Conservation (phyloP, 78 protist species). For the Dictyostelium intermedium region DNA sequence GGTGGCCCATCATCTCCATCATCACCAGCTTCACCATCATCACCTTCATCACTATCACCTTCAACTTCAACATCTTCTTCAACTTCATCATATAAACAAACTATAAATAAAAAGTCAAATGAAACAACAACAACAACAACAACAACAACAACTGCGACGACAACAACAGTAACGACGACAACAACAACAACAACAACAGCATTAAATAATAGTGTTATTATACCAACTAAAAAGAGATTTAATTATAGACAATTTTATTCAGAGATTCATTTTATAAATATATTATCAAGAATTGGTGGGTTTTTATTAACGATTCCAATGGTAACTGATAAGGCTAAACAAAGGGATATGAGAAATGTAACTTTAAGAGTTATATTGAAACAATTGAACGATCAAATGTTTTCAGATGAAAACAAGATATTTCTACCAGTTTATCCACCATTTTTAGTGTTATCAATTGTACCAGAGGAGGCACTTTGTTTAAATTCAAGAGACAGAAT, state of each 20-base stretch:
- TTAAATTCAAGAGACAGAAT: conserved; percentile 59
- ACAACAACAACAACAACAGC: not conserved
- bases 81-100: not conserved
- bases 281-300: conserved; percentile 43
- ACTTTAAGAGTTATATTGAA: conserved; percentile 38
- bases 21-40: not conserved
- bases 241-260: conserved; percentile 38
- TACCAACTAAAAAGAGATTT: conserved; percentile 23
- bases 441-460: conserved; percentile 14
- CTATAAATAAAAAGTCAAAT: not conserved
- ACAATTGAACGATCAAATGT: conserved; percentile 59
- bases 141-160: not conserved
- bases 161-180: no score
- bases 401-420: not conserved
- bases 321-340: not conserved
- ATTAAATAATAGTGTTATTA: not conserved
- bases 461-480: conserved; percentile 45
- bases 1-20: not conserved
- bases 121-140: not conserved
- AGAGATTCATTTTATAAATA: conserved; percentile 47
- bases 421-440: conserved; percentile 62
- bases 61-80: not conserved
- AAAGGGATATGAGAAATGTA: conserved; percentile 42
- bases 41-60: not conserved
- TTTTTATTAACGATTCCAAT: conserved; percentile 33